Conservation (phyloP, 768 basidiomycete species). For the Trametes meyenii region DNA sequence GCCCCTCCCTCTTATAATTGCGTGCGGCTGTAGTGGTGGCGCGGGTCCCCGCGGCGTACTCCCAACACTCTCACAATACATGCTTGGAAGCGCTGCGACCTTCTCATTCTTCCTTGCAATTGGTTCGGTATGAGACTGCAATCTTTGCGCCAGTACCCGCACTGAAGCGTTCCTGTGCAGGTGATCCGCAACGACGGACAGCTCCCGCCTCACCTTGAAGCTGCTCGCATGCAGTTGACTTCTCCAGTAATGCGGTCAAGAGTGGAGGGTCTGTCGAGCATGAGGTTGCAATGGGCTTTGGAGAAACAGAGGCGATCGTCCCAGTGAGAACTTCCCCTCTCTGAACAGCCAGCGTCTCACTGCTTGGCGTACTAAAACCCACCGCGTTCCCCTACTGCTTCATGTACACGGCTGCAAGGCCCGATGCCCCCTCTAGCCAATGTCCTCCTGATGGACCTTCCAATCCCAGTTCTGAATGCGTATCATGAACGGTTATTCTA, state of each 20-base stretch:
- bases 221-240: conserved; percentile 60
- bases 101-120: conserved; percentile 98
- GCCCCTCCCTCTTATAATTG: background rate
- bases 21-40: conserved; percentile 60
- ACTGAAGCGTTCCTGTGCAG: conserved; percentile 41
- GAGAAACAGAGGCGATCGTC: conserved; percentile 29
- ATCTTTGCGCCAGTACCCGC: background rate
- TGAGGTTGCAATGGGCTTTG: conserved; percentile 73
- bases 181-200: conserved; percentile 85
- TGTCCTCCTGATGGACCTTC: background rate
- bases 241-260: conserved; percentile 62
- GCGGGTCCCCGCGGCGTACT: conserved; percentile 89
- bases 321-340: background rate
- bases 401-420: background rate
- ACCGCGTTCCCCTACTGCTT: background rate
- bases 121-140: conserved; percentile 66
- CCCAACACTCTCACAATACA: conserved; percentile 94
- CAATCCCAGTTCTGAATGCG: background rate
- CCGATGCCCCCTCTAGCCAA: background rate
- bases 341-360: background rate
- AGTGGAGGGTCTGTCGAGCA: conserved; percentile 67
- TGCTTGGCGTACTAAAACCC: background rate
- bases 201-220: conserved; percentile 62
- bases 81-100: conserved; percentile 96
- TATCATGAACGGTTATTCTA: too few relatives aligned